Conservation (phyloP, 1,284 basidiomycete species). For the Neonothopanus nambi region DNA sequence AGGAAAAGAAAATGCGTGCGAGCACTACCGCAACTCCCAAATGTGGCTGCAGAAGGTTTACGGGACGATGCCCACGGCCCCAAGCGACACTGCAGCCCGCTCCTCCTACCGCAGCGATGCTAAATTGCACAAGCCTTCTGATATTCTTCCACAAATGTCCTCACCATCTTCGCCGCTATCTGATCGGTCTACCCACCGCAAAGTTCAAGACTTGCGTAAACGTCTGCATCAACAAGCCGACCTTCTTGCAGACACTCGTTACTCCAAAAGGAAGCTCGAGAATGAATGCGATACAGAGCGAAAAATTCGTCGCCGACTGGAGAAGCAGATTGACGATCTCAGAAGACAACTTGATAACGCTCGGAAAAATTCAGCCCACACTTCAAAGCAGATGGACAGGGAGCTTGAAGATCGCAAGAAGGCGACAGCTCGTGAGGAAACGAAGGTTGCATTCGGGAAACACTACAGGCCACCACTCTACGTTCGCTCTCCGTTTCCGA, state of each 20-base stretch:
- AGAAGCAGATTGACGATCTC: conserved; percentile 37
- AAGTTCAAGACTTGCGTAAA: conserved; percentile 42
- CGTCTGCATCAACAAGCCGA: conserved; percentile 30
- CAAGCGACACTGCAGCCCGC: not conserved
- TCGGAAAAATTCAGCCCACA: conserved; percentile 13
- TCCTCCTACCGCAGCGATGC: no score
- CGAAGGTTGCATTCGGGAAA: no score
- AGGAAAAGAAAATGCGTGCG: conserved; percentile 23
- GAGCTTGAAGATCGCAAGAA: no score
- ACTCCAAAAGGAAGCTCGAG: conserved; percentile 49
- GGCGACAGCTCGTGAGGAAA: no score
- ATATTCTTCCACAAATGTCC: not conserved
- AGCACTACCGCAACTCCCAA: conserved; percentile 41
- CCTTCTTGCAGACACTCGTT: conserved; percentile 33
- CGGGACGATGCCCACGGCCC: conserved; percentile 27
- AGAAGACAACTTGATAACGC: conserved; percentile 35
- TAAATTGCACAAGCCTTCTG: not conserved
- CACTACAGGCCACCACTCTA: no score
- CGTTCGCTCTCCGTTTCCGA: no score
- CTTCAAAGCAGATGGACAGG: no score
- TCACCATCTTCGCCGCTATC: not conserved
- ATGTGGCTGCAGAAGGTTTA: conserved; percentile 54
- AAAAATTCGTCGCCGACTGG: conserved; percentile 41
- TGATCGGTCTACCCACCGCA: conserved; percentile 32
- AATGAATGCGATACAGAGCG: conserved; percentile 43